Conservation (phyloP, 192 early-diverging fungal species). For the Podila verticillata region DNA sequence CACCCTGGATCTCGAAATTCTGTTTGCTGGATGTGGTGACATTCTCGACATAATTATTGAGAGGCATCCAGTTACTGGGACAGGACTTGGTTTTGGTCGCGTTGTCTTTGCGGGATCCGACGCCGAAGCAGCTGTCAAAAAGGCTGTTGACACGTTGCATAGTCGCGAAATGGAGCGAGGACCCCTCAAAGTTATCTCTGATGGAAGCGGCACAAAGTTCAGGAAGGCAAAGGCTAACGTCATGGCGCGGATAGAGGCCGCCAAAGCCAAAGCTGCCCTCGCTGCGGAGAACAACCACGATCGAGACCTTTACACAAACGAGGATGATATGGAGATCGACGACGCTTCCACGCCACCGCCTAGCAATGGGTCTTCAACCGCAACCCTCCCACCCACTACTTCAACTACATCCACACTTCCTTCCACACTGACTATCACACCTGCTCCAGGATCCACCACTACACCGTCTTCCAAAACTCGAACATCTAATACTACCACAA, state of each 20-base stretch:
- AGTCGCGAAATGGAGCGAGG: constrained; percentile 55
- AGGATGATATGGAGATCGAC: constrained; percentile 59
- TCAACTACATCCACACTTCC: neutral
- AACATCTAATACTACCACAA: neutral
- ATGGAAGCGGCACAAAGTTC: constrained; percentile 44
- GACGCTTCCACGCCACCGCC: constrained; percentile 54
- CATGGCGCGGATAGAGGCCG: constrained; percentile 44
- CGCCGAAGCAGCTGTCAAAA: constrained; percentile 52
- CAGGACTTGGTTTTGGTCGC: constrained; percentile 58
- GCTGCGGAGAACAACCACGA: constrained; percentile 33
- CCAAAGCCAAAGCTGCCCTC: constrained; percentile 35
- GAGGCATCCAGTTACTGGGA: constrained; percentile 57
- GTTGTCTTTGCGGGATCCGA: constrained; percentile 55
- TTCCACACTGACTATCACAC: neutral
- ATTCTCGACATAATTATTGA: constrained; percentile 60
- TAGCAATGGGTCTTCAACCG: constrained; percentile 17
- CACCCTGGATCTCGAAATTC: constrained; percentile 33
- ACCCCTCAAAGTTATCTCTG: constrained; percentile 40
- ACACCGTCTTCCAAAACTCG: neutral
- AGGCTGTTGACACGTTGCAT: constrained; percentile 61
- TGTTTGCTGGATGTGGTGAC: constrained; percentile 62
- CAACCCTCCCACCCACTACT: constrained; percentile 7
- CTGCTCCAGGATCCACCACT: constrained; percentile 12
- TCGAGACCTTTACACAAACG: constrained; percentile 40
- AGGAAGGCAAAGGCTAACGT: constrained; percentile 35